phyloP scores from a whole-genome alignment of 2,329 filamentous ascomycete genomes.

The Apiospora marii region DNA sequence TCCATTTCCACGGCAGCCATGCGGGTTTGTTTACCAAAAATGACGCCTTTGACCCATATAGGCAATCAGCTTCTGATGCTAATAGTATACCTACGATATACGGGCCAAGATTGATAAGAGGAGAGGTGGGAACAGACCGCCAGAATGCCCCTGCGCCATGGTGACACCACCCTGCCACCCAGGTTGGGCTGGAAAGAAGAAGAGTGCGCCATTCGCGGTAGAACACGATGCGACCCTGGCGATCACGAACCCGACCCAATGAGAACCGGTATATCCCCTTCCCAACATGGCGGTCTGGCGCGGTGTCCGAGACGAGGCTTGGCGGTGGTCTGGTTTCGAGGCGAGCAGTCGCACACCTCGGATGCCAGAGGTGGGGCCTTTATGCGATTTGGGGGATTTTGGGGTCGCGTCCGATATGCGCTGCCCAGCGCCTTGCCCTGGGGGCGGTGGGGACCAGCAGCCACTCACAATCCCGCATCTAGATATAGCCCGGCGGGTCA shows the following conservation, averaged over 20 bases:
- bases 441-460: slow-evolving; percentile 3
- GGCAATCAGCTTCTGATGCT: neutral
- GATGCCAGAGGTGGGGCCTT: neutral
- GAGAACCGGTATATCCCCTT: neutral
- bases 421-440: slow-evolving; percentile 5
- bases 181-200: neutral
- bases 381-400: neutral
- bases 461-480: slow-evolving; percentile 22
- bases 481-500: slow-evolving; percentile 6
- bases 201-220: slow-evolving; percentile 15
- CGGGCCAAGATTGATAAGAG: neutral
- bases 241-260: neutral
- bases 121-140: slow-evolving; percentile 13
- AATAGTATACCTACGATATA: neutral
- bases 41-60: neutral
- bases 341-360: neutral
- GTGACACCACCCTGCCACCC: neutral
- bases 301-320: slow-evolving; percentile 22
- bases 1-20: neutral
- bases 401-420: slow-evolving; percentile 21
- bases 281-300: slow-evolving; percentile 22
- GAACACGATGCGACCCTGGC: slow-evolving; percentile 8
- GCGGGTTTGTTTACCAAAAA: neutral
- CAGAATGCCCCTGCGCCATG: slow-evolving; percentile 7
- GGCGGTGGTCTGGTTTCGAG: slow-evolving; percentile 14